Evolutionary conservation across 352 stramenopile species (phyloP).

Genomic region (Lagenidium giganteum): DNA sequence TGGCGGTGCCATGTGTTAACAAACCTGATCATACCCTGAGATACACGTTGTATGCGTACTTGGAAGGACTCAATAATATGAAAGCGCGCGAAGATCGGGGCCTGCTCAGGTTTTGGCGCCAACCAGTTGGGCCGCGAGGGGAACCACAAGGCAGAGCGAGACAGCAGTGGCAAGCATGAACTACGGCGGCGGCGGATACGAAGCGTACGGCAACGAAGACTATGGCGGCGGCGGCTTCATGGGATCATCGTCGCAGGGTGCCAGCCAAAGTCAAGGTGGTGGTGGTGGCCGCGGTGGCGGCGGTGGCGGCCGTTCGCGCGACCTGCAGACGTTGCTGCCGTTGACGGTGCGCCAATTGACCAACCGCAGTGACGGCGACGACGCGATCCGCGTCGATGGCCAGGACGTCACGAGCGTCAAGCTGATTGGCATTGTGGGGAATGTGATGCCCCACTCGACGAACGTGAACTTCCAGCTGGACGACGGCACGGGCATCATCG

Average conservation of each 20-base stretch:
- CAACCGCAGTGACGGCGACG: slow-evolving; percentile 41
- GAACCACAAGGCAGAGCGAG: too few relatives aligned
- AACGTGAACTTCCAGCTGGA: slow-evolving; percentile 92
- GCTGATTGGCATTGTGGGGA: slow-evolving; percentile 83
- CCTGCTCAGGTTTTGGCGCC: too few relatives aligned
- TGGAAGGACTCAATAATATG: too few relatives aligned
- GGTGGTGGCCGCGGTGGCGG: slow-evolving; percentile 26
- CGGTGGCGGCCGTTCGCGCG: slow-evolving; percentile 29
- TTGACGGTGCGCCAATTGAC: slow-evolving; percentile 88
- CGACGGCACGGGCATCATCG: slow-evolving; percentile 90
- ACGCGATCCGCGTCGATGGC: slow-evolving; percentile 84
- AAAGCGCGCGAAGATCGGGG: too few relatives aligned
- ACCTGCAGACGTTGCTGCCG: slow-evolving; percentile 89
- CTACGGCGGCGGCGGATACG: slow-evolving; percentile 56
- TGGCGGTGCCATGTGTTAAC: too few relatives aligned
- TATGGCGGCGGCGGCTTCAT: slow-evolving; percentile 71
- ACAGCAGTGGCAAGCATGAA: too few relatives aligned
- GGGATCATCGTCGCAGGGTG: slow-evolving; percentile 42
- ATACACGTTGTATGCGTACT: too few relatives aligned
- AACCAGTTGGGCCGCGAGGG: too few relatives aligned
- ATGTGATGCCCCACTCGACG: slow-evolving; percentile 77
- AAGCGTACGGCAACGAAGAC: slow-evolving; percentile 69
- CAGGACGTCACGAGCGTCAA: slow-evolving; percentile 86
- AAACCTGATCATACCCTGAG: too few relatives aligned
- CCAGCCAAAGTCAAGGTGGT: slow-evolving; percentile 55